Evolutionary conservation across 371 early-diverging fungal species (phyloP).

Genomic region (Saksenaea vasiformis): DNA sequence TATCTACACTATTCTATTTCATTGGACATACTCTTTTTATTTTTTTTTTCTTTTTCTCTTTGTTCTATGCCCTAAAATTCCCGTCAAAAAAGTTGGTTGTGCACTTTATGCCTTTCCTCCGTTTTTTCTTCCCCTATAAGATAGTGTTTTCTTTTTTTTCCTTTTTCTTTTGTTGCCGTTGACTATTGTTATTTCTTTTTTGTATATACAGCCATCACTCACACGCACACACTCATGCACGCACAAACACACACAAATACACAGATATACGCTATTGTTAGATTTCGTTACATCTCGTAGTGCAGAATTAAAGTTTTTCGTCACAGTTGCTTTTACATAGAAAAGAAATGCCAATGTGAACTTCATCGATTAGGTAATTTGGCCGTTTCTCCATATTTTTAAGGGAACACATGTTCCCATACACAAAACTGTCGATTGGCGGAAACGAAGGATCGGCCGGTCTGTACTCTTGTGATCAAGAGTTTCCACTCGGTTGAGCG

Average conservation of each 20-base stretch:
- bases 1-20: neutral
- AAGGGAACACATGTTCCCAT: slow-evolving; percentile 1
- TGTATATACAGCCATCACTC: neutral
- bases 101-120: neutral
- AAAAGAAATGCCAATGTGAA: neutral
- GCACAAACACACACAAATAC: neutral
- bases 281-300: neutral
- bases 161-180: neutral
- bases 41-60: neutral
- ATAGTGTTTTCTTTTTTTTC: neutral
- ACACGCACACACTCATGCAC: neutral
- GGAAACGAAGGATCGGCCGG: slow-evolving; percentile 3
- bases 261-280: neutral
- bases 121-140: neutral
- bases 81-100: neutral
- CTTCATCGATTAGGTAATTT: slow-evolving; percentile 2
- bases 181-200: neutral
- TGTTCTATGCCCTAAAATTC: neutral
- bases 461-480: slow-evolving; percentile 1
- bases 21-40: too few species aligned
- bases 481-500: slow-evolving; percentile 3
- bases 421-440: slow-evolving; percentile 3
- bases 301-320: slow-evolving; percentile 1
- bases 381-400: slow-evolving; percentile 7
- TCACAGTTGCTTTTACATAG: neutral